Base-by-base conservation (phyloP, 1,284 basidiomycete species). In the Irpex rosettiformis region DNA sequence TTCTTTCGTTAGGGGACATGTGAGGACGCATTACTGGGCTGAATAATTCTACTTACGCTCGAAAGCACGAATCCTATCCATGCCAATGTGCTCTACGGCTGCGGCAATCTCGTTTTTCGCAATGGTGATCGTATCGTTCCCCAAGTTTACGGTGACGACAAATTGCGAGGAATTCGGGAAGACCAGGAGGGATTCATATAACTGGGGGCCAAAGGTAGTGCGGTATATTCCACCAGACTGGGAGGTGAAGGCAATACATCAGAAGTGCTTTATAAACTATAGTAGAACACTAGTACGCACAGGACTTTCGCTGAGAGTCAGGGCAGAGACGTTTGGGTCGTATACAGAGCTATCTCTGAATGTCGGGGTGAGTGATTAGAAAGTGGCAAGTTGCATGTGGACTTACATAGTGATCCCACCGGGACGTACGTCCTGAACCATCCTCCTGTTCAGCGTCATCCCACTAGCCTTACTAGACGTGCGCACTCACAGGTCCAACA, bases 381-480 rank as follows among this genome's bases (percentile, higher is more conserved):
- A n/a, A n/a, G n/a, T n/a, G n/a, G n/a, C n/a, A n/a, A n/a, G n/a
- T n/a, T n/a, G n/a, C n/a, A n/a, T n/a, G 29, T 21, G 6, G 16
- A 56, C 64, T 7, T 58, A 70, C 68, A 73, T 69, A 13, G 73
- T 72, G 33, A 74, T 73, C 6, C 73, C 73, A 24, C 73, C 73
- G 6, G 73, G 73, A 8, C 73, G 64, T 21, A 72, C 60, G 42
- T 70, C 70, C 59, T 61, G n/a, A n/a, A n/a, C n/a, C n/a, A n/a
- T n/a, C n/a, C n/a, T n/a, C n/a, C n/a, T n/a, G n/a, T n/a, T n/a
- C n/a, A n/a, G n/a, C n/a, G n/a, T n/a, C n/a, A n/a, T n/a, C n/a
- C n/a, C n/a, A n/a, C n/a, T n/a, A n/a, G n/a, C n/a, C n/a, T n/a
- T n/a, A n/a, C n/a, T n/a, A n/a, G n/a, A 30, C n/a, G 8, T 30